phyloP scores from a whole-genome alignment of 2,329 filamentous ascomycete species.

The Fusarium sp. region DNA sequence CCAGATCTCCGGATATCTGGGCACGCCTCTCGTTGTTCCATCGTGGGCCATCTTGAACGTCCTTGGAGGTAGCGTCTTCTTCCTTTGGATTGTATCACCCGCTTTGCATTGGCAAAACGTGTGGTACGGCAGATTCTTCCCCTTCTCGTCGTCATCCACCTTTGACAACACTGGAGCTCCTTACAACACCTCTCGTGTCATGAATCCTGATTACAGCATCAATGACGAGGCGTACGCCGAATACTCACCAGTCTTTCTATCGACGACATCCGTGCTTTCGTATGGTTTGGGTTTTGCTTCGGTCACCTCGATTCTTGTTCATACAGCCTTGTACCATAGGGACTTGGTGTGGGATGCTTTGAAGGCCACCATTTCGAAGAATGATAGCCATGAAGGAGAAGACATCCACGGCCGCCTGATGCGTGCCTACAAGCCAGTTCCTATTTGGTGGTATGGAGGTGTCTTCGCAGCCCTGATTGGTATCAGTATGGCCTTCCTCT shows the following conservation, averaged over 20 bases:
- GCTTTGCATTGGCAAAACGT: constrained; percentile 16
- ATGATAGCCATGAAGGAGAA: not conserved
- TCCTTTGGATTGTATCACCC: constrained; percentile 23
- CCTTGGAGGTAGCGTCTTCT: constrained; percentile 20
- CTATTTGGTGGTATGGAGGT: not conserved
- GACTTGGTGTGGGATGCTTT: not conserved
- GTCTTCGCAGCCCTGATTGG: not conserved
- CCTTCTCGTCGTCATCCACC: constrained; percentile 25
- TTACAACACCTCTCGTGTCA: constrained; percentile 23
- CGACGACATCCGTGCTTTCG: constrained; percentile 2
- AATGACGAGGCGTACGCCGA: constrained; percentile 11
- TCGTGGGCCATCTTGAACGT: constrained; percentile 31
- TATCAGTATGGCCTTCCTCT: not conserved
- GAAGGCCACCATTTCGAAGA: not conserved
- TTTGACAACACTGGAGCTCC: constrained; percentile 27
- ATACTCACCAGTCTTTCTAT: constrained; percentile 30
- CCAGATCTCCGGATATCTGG: constrained; percentile 22
- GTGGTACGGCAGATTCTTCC: constrained; percentile 9
- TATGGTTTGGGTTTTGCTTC: not conserved
- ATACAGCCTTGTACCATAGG: not conserved
- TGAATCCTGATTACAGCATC: constrained; percentile 25
- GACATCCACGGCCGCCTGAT: not conserved
- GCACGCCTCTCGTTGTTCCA: constrained; percentile 23
- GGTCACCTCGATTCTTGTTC: not conserved
- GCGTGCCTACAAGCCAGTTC: not conserved